phyloP scores from a whole-genome alignment of 805 yeast genomes.

The Hanseniaspora lachancei region DNA sequence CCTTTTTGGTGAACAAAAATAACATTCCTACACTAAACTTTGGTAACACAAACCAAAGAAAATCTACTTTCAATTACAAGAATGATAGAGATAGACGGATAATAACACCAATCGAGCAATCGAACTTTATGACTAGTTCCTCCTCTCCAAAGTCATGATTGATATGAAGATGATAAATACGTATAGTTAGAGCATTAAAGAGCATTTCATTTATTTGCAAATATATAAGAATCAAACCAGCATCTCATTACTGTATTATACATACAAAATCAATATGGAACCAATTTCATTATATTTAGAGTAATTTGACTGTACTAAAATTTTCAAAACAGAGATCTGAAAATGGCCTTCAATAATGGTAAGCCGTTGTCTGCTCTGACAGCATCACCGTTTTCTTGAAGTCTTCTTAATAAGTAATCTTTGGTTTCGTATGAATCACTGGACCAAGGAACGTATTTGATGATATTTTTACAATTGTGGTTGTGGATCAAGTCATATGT shows the following conservation, averaged over 20 bases:
- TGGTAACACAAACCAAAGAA: slow-evolving; percentile 1
- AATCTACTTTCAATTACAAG: slow-evolving; percentile 5
- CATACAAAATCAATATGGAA: no score
- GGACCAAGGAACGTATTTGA: slow-evolving; percentile 97
- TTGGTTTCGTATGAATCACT: slow-evolving; percentile 79
- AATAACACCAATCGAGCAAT: neutral
- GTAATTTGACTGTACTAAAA: neutral
- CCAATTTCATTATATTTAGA: no score
- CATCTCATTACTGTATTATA: neutral
- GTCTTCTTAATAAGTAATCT: slow-evolving; percentile 74
- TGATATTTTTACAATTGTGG: slow-evolving; percentile 56
- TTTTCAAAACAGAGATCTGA: slow-evolving; percentile 22
- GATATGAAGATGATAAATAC: neutral
- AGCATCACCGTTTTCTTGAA: slow-evolving; percentile 94
- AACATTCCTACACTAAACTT: slow-evolving; percentile 1
- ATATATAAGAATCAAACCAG: neutral
- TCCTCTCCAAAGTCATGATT: neutral
- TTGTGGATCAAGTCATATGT: slow-evolving; percentile 59
- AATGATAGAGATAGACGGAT: neutral
- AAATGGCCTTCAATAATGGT: slow-evolving; percentile 49
- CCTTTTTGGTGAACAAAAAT: neutral
- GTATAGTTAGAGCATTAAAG: neutral
- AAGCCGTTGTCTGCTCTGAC: slow-evolving; percentile 74
- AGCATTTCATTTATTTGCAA: neutral
- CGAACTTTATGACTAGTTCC: neutral